Evolutionary conservation across 208 protist genomes (phyloP).

Genomic region (Leishmania martiniquensis): DNA sequence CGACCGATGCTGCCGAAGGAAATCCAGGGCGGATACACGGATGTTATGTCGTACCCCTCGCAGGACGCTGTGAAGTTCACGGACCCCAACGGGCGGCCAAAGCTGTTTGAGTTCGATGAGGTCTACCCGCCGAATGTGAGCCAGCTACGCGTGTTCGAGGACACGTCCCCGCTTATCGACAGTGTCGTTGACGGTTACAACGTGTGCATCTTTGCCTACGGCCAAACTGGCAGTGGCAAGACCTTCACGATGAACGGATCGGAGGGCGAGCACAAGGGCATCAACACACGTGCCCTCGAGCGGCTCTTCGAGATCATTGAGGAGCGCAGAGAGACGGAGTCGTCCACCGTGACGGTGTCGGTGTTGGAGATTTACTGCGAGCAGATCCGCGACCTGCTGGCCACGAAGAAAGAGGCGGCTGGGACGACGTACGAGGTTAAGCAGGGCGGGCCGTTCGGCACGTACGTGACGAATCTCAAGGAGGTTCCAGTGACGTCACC

Average conservation of each 20-base stretch:
- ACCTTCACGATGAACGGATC: conserved; percentile 91
- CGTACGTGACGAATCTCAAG: conserved; percentile 90
- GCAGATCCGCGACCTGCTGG: conserved; percentile 89
- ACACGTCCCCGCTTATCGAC: conserved; percentile 93
- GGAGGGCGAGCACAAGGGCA: conserved; percentile 76
- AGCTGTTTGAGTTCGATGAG: conserved; percentile 93
- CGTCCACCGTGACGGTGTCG: conserved; percentile 77
- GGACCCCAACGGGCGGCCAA: conserved; percentile 74
- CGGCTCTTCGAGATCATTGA: conserved; percentile 90
- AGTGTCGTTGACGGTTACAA: conserved; percentile 95
- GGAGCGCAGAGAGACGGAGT: conserved; percentile 86
- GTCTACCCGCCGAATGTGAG: conserved; percentile 80
- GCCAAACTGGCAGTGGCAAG: conserved; percentile 93
- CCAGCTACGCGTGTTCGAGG: conserved; percentile 90
- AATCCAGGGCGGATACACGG: conserved; percentile 62
- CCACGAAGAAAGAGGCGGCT: conserved; percentile 54
- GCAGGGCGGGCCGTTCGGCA: conserved; percentile 87
- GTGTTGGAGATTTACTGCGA: conserved; percentile 94
- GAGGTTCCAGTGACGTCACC: conserved; percentile 72
- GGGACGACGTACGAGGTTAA: conserved; percentile 83
- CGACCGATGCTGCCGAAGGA: conserved; percentile 89
- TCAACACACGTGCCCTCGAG: conserved; percentile 90
- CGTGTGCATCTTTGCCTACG: conserved; percentile 95
- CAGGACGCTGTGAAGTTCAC: conserved; percentile 85
- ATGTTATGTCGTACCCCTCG: conserved; percentile 81